phyloP scores from a whole-genome alignment of 768 basidiomycete species.

The Rhizopogon vulgaris region DNA sequence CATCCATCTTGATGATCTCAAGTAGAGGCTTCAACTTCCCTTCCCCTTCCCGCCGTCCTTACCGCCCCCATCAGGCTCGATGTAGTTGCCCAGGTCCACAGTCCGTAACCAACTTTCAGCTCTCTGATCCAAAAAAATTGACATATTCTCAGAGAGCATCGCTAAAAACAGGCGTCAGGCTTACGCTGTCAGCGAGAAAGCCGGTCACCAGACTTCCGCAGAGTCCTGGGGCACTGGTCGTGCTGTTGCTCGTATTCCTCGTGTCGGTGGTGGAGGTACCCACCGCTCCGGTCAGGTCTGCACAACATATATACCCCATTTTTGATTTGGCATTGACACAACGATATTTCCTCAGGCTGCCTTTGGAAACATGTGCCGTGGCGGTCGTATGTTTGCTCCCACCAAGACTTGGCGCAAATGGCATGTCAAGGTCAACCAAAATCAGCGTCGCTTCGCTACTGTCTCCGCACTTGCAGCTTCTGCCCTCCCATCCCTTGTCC shows the following conservation, averaged over 20 bases:
- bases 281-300: conserved; percentile 92
- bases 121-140: conserved; percentile 10
- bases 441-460: conserved; percentile 96
- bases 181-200: conserved; percentile 95
- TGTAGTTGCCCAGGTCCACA: conserved; percentile 98
- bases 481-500: conserved; percentile 91
- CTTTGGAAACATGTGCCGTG: conserved; percentile 99
- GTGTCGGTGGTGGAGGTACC: conserved; percentile 98
- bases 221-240: conserved; percentile 99
- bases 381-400: conserved; percentile 99
- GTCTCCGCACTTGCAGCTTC: conserved; percentile 98
- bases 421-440: conserved; percentile 99
- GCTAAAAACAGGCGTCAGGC: conserved; percentile 98
- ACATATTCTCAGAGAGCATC: conserved; percentile 68
- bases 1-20: conserved; percentile 5
- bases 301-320: too few relatives aligned
- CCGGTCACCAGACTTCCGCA: conserved; percentile 97
- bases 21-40: conserved; percentile 78
- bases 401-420: conserved; percentile 99
- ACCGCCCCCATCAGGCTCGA: conserved; percentile 98
- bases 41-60: conserved; percentile 92
- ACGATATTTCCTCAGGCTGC: conserved; percentile 58
- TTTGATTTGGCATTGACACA: not conserved
- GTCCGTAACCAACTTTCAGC: conserved; percentile 51
- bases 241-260: conserved; percentile 99